Evolutionary conservation across 768 basidiomycete species (phyloP).

Genomic region (Roridomyces roridus): DNA sequence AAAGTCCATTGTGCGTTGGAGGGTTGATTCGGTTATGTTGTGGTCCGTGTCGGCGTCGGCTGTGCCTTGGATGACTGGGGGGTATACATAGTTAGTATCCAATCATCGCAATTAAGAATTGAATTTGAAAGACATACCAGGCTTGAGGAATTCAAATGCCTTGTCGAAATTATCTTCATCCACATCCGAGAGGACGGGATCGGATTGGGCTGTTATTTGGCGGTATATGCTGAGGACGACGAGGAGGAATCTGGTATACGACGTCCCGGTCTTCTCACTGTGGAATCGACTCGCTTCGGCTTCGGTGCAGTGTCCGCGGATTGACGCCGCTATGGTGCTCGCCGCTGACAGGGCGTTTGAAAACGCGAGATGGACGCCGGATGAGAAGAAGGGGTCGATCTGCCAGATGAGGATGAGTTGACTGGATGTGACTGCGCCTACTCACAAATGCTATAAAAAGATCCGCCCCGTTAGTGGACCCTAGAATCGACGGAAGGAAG

Average conservation of each 20-base stretch:
- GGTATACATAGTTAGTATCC: no score
- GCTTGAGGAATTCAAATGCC: slow-evolving; percentile 50
- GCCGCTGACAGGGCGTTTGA: slow-evolving; percentile 42
- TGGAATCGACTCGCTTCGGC: slow-evolving; percentile 37
- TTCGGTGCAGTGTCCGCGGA: slow-evolving; percentile 37
- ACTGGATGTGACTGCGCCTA: neutral
- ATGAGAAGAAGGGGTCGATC: neutral
- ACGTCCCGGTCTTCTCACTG: slow-evolving; percentile 34
- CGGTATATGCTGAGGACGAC: slow-evolving; percentile 55
- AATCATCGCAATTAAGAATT: no score
- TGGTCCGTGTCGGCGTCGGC: slow-evolving; percentile 9
- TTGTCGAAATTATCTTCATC: slow-evolving; percentile 53
- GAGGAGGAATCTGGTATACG: slow-evolving; percentile 50
- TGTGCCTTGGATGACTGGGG: slow-evolving; percentile 33
- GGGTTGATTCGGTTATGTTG: slow-evolving; percentile 12
- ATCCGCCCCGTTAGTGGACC: no score
- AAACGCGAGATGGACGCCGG: slow-evolving; percentile 31
- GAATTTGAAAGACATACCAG: no score
- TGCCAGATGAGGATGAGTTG: neutral
- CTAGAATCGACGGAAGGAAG: neutral
- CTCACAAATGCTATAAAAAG: neutral
- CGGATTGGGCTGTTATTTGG: slow-evolving; percentile 48
- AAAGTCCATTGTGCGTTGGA: slow-evolving; percentile 17
- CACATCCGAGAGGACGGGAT: slow-evolving; percentile 44
- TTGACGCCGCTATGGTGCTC: slow-evolving; percentile 38